A percentile compares a stretch with the other conserved stretches of the same genome.
These are phyloP conservation scores for Gaeumannomyces sp. DNA, from an alignment of 2,329 filamentous ascomycete genomes.

Conservation along the genomic window DNA sequence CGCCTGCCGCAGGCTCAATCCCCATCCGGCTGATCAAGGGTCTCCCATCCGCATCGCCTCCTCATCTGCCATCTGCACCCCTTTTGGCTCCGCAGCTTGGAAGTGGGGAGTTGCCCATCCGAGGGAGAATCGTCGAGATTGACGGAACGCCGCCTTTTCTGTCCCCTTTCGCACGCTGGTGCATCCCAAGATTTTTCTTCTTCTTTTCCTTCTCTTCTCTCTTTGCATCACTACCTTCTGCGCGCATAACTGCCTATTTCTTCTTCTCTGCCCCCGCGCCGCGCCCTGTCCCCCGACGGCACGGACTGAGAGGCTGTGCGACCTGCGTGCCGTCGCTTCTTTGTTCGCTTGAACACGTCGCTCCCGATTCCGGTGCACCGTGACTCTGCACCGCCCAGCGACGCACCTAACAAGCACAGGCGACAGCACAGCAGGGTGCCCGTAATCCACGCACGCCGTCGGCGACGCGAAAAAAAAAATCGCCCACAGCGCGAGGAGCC, in stretches of 20 bases:
- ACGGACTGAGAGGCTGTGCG: background rate
- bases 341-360: background rate
- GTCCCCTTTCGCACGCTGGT: background rate
- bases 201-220: background rate
- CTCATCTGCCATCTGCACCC: background rate
- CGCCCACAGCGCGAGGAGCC: background rate
- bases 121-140: background rate
- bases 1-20: background rate
- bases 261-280: background rate
- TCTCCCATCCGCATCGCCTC: background rate
- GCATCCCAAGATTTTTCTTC: background rate
- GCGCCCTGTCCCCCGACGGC: background rate
- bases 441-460: background rate
- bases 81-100: conserved; percentile 1
- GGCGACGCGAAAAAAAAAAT: background rate
- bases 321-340: background rate
- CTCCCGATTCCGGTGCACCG: background rate
- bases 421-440: background rate
- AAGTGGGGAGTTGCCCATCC: background rate
- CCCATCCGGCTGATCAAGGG: background rate
- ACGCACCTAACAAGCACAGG: background rate
- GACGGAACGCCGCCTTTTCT: background rate
- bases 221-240: background rate
- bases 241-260: background rate
- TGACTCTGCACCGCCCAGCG: background rate